phyloP scores from a whole-genome alignment of 2,329 filamentous ascomycete species.

The Fonsecaea multimorphosa region DNA sequence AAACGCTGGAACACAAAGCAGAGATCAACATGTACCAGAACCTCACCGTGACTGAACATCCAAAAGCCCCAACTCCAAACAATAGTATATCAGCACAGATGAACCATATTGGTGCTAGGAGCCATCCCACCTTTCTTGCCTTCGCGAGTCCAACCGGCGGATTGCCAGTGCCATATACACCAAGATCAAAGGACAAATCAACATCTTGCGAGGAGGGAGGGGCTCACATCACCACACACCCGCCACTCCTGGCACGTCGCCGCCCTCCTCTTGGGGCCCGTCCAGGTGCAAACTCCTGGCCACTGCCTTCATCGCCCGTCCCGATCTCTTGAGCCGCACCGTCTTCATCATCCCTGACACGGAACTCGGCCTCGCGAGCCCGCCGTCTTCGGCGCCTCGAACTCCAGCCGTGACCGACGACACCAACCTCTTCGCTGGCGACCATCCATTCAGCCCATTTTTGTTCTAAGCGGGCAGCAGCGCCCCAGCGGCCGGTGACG shows the following conservation, averaged over 20 bases:
- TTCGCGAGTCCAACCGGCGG: not conserved
- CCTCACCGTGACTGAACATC: not conserved
- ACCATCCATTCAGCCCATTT: slow-evolving; percentile 98
- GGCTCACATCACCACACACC: slow-evolving; percentile 69
- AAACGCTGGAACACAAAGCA: not conserved
- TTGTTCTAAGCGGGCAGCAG: slow-evolving; percentile 79
- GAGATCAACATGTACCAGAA: not conserved
- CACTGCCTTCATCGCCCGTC: slow-evolving; percentile 43
- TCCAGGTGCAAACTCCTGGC: slow-evolving; percentile 39
- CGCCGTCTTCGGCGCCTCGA: slow-evolving; percentile 73
- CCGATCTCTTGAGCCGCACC: slow-evolving; percentile 43
- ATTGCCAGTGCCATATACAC: not conserved
- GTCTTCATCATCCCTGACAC: slow-evolving; percentile 80
- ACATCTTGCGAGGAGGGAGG: not conserved
- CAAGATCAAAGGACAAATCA: not conserved
- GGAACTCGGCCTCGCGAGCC: slow-evolving; percentile 78
- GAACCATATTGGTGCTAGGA: too few relatives aligned
- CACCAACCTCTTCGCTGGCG: slow-evolving; percentile 81
- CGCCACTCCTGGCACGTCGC: slow-evolving; percentile 67
- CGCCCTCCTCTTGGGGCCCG: slow-evolving; percentile 49
- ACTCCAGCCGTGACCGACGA: slow-evolving; percentile 61
- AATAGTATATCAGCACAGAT: not conserved
- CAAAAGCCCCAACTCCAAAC: not conserved
- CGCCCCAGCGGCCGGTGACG: slow-evolving; percentile 73
- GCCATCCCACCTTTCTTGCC: not conserved